Evolutionary conservation across 2,329 filamentous ascomycete species (phyloP).

Genomic region (Dothidotthia symphoricarpi): DNA sequence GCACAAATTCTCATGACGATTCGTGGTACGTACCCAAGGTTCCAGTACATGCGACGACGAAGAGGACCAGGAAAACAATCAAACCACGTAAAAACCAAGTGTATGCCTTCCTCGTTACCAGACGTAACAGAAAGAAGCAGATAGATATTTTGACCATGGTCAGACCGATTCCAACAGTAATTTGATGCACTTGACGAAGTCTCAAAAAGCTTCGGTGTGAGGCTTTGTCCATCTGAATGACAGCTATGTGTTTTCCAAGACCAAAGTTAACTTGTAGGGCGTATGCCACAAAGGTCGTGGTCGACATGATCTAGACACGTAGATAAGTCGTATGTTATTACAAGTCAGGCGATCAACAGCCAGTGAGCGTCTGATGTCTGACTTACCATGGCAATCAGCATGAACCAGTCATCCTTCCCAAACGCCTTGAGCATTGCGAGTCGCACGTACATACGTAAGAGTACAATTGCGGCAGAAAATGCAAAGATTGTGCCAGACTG

Average conservation of each 20-base stretch:
- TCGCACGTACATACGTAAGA: conserved; percentile 49
- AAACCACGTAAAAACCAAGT: conserved; percentile 44
- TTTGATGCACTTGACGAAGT: conserved; percentile 45
- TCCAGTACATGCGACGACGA: conserved; percentile 44
- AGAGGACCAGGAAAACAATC: conserved; percentile 46
- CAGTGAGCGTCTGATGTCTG: too few species aligned
- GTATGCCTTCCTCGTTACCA: conserved; percentile 44
- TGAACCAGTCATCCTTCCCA: conserved; percentile 52
- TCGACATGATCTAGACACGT: too few species aligned
- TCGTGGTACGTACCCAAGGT: conserved; percentile 43
- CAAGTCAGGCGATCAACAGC: too few species aligned
- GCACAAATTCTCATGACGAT: too few species aligned
- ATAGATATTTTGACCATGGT: conserved; percentile 51
- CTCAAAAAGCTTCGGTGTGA: conserved; percentile 42
- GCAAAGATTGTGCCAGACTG: conserved; percentile 33
- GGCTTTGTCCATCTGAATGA: conserved; percentile 29
- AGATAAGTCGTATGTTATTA: too few species aligned
- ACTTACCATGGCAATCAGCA: conserved; percentile 45
- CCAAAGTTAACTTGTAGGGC: conserved; percentile 48
- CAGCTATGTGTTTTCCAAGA: conserved; percentile 48
- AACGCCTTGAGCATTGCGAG: conserved; percentile 48
- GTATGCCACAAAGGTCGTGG: conserved; percentile 42
- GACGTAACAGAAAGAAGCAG: conserved; percentile 47
- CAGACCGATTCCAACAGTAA: conserved; percentile 49
- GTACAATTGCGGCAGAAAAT: conserved; percentile 37